phyloP scores from a whole-genome alignment of 768 basidiomycete genomes.

The Lactarius quietus region DNA sequence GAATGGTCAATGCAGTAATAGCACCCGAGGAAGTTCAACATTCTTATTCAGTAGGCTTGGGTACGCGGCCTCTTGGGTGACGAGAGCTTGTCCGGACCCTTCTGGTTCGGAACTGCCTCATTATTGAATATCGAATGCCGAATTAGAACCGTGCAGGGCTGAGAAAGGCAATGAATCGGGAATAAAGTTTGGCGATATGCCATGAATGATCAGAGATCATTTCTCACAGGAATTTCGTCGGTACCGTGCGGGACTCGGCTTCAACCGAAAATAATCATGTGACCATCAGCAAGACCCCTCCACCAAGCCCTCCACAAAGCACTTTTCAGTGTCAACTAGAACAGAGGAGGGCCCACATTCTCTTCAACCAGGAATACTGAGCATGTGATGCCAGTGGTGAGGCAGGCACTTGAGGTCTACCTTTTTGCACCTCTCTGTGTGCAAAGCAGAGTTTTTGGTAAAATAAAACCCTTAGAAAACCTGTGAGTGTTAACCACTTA shows the following conservation, averaged over 20 bases:
- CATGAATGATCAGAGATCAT: not conserved
- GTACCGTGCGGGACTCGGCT: not conserved
- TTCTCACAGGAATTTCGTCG: not conserved
- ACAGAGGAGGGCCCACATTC: too few relatives aligned
- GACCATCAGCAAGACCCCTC: not conserved
- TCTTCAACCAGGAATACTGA: too few relatives aligned
- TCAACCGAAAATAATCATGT: not conserved
- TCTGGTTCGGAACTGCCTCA: slow-evolving; percentile 11
- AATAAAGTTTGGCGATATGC: slow-evolving; percentile 4
- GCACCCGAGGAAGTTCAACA: slow-evolving; percentile 2
- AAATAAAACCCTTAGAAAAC: too few relatives aligned
- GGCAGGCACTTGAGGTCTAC: too few relatives aligned
- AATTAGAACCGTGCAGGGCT: slow-evolving; percentile 3
- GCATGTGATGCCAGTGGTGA: too few relatives aligned
- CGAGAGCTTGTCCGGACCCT: slow-evolving; percentile 13
- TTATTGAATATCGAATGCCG: slow-evolving; percentile 7
- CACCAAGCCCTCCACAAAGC: too few relatives aligned
- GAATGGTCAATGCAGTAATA: not conserved
- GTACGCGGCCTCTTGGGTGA: slow-evolving; percentile 8
- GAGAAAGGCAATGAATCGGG: slow-evolving; percentile 22
- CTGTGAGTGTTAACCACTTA: too few relatives aligned
- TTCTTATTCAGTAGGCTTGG: slow-evolving; percentile 6
- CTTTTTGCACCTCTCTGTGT: too few relatives aligned
- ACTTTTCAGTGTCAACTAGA: too few relatives aligned
- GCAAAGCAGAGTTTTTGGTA: too few relatives aligned